These are phyloP conservation scores for Ogataea philodendri DNA, from an alignment of 805 yeast genomes.

Conservation along the genomic window DNA sequence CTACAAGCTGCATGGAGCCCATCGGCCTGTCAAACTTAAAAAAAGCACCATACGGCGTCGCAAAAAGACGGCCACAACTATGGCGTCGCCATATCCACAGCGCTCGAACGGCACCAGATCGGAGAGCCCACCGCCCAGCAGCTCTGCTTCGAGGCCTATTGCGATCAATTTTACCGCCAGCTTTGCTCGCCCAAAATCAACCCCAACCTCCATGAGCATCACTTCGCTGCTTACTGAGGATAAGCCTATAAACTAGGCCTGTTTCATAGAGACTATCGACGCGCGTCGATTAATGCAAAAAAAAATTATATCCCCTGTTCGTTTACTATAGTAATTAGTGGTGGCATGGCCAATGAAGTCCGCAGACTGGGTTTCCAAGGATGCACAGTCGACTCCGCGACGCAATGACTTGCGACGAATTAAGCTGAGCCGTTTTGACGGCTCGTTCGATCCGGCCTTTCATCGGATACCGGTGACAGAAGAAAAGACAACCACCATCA, in stretches of 20 bases:
- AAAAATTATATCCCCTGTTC: not conserved
- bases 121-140: no score
- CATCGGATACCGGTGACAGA: conserved; percentile 3
- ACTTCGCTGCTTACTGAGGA: conserved; percentile 19
- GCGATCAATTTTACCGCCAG: conserved; percentile 13
- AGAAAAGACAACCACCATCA: conserved; percentile 10
- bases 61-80: conserved; percentile 40
- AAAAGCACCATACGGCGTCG: conserved; percentile 72
- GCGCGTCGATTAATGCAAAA: conserved; percentile 9
- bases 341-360: conserved; percentile 12
- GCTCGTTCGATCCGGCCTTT: not conserved
- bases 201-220: conserved; percentile 14
- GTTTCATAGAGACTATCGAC: conserved; percentile 8
- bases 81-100: not conserved
- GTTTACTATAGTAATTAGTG: not conserved
- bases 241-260: conserved; percentile 4
- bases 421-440: conserved; percentile 4
- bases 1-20: conserved; percentile 69
- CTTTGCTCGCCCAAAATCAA: conserved; percentile 3
- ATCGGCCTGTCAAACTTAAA: conserved; percentile 75
- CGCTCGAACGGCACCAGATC: no score
- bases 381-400: not conserved
- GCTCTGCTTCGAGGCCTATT: no score
- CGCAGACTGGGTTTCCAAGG: conserved; percentile 11
- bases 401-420: conserved; percentile 1